Base-by-base conservation (phyloP, 345 rosid genomes). In the Theobroma cacao region DNA sequence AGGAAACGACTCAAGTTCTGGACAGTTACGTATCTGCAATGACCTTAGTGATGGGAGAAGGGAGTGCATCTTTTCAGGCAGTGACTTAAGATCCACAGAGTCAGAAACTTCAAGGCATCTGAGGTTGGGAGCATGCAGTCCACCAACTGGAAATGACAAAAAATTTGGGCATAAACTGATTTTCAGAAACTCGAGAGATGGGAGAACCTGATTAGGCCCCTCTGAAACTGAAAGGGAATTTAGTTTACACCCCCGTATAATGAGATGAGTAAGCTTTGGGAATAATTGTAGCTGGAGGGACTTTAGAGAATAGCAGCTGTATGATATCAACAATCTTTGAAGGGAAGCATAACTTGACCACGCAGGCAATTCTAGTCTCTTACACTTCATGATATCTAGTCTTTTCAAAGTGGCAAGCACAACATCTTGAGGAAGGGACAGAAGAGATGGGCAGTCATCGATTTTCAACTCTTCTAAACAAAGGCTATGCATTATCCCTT, bases 321-420 rank as follows among this genome's bases (percentile, higher is more conserved):
- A 20, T 8, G 75, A 71, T 30, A 71, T 48, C 59, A 13, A 48
- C 26, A 71, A 31, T 47, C 56, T 45, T 47, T 70, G 40, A 31
- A 70, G 58, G 22, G 74, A 70, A 47, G 58, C 34, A 70, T 47
- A 70, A 30, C 14, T 45, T 70, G 59, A 45, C 24, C 14, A 30
- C 59, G 17, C 28, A 5, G 60, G 75, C 28, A 71, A 50, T 71
- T 71, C 41, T 50, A 71, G 24, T 71, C 75, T 50, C 59, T 18
- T 48, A 41, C 69, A 60, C 52, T 13, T 75, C 75, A 30, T 47
- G 74, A 47, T 70, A 45, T 71, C 75, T 17, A 71, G 75, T 50
- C 60, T 71, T 48, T 17, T 71, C 75, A 50, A 71, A 50, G 60
- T 31, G 43, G 60, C n/a, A 38, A 50, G 20, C 41, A 9, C 17